Conservation (phyloP, 768 basidiomycete species). For the Podaxis mareebaensis region DNA sequence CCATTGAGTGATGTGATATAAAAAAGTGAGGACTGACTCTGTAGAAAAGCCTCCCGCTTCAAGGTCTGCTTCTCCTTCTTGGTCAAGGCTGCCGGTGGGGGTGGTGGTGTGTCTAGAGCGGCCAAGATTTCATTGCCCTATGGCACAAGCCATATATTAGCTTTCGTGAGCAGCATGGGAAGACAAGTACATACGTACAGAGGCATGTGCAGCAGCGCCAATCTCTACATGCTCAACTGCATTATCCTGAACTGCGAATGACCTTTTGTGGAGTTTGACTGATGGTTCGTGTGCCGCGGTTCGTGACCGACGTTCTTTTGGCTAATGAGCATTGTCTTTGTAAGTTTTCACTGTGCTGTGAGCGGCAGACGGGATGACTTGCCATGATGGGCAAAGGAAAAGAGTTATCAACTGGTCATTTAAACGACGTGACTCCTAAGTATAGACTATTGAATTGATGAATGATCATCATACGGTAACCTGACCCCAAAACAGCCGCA, state of each 20-base stretch:
- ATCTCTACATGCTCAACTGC: conserved; percentile 49
- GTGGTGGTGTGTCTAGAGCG: conserved; percentile 19
- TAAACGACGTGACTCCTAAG: too few species aligned
- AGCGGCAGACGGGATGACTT: conserved; percentile 14
- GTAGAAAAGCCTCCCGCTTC: conserved; percentile 68
- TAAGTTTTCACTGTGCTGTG: not conserved
- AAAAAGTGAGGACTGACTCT: conserved; percentile 43
- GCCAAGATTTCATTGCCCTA: conserved; percentile 27
- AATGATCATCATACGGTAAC: too few species aligned
- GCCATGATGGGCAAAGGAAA: conserved; percentile 22
- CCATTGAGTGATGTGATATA: not conserved
- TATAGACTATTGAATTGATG: too few species aligned
- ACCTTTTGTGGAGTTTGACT: conserved; percentile 46
- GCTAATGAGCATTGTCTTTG: conserved; percentile 21
- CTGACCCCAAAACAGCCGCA: too few species aligned
- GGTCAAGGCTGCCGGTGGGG: conserved; percentile 20
- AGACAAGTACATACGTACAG: conserved; percentile 35
- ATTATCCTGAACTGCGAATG: conserved; percentile 51
- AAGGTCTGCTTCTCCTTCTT: conserved; percentile 71
- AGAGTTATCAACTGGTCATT: not conserved
- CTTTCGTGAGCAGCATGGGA: not conserved
- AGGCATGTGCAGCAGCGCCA: conserved; percentile 37
- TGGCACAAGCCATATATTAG: not conserved
- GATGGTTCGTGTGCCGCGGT: conserved; percentile 51
- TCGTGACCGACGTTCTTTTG: conserved; percentile 45